A percentile compares a stretch with the other conserved stretches of the same genome.
Conservation (phyloP, 495 filamentous ascomycete species). For the Aspergillus nanangensis region DNA sequence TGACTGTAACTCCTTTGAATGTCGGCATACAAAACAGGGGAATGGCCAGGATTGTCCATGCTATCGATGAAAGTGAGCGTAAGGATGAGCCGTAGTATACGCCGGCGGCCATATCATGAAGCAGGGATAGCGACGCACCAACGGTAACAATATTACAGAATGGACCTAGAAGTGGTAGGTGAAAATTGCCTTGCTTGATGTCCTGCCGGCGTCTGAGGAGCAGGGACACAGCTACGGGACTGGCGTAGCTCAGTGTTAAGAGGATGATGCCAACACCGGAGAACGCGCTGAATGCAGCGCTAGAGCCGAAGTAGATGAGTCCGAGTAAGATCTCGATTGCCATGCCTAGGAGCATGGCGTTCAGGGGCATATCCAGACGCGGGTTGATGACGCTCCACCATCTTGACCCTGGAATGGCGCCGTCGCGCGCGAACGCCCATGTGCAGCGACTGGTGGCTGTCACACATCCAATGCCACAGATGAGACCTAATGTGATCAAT, state of each 20-base stretch:
- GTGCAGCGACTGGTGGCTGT: constrained; percentile 63
- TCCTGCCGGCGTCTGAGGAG: constrained; percentile 34
- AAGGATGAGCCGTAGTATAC: not conserved
- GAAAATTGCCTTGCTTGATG: constrained; percentile 45
- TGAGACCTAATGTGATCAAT: constrained; percentile 60
- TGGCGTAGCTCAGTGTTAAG: constrained; percentile 49
- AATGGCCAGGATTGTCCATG: constrained; percentile 52
- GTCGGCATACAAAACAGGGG: constrained; percentile 46
- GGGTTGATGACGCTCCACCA: constrained; percentile 48
- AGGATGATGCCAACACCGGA: constrained; percentile 53
- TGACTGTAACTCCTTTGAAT: constrained; percentile 23
- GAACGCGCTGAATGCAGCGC: constrained; percentile 55
- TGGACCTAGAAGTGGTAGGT: constrained; percentile 49
- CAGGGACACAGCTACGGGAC: constrained; percentile 46
- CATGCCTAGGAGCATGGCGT: constrained; percentile 44
- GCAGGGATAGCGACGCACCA: constrained; percentile 42
- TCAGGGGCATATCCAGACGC: constrained; percentile 43
- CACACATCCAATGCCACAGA: constrained; percentile 59
- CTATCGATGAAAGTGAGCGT: constrained; percentile 18
- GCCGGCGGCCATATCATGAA: too few species aligned
- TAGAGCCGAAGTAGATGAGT: constrained; percentile 50
- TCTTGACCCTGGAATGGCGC: constrained; percentile 54
- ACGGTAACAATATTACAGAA: constrained; percentile 48
- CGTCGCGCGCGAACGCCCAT: too few species aligned
- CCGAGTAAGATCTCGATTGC: constrained; percentile 47